A percentile compares a stretch with the other conserved stretches of the same genome.
Conservation (phyloP, 805 yeast species). For the Metschnikowia drakensbergensis region DNA sequence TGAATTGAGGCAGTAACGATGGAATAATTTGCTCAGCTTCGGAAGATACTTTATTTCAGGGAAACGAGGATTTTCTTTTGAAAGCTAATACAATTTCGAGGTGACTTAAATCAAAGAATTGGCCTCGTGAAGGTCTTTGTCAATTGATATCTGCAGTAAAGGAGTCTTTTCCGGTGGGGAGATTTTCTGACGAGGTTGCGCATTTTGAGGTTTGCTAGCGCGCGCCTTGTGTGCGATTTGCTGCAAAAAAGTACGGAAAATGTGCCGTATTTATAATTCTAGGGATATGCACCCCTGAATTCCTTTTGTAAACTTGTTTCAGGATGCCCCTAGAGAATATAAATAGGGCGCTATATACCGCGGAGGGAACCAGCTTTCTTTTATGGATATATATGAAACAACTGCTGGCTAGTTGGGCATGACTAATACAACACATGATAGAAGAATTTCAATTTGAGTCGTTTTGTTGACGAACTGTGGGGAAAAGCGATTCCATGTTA, state of each 20-base stretch:
- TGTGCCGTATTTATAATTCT: not conserved
- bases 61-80: no score
- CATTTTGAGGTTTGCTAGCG: slow-evolving; percentile 1
- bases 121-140: not conserved
- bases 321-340: not conserved
- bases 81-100: no score
- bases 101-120: not conserved
- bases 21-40: no score
- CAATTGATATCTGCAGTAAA: not conserved
- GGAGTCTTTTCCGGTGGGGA: not conserved
- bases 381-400: no score
- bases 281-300: not conserved
- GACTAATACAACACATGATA: no score
- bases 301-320: not conserved
- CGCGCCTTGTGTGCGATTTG: not conserved
- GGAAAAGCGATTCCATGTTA: no score
- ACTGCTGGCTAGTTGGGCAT: no score
- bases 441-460: no score
- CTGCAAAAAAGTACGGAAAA: not conserved
- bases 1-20: not conserved
- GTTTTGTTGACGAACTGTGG: no score
- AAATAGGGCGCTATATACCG: no score
- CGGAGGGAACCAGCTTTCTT: no score
- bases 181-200: not conserved
- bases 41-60: no score